Percentiles rank a stretch among this genome's conserved stretches.
Evolutionary conservation across 306 rosid genomes (phyloP).

Genomic region (Rosa multiflora): DNA sequence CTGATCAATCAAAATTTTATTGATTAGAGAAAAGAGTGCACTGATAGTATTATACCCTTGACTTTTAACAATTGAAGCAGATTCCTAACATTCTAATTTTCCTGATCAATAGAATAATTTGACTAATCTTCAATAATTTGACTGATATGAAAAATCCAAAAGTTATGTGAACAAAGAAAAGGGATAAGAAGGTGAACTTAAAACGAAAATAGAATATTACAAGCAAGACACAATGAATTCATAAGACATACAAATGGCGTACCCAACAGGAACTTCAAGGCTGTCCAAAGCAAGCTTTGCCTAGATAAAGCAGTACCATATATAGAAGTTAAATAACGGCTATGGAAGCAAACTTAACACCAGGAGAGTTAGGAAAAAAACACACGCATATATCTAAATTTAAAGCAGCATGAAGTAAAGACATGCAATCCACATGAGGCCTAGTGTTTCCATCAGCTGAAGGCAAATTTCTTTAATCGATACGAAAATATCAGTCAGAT

Average conservation of each 20-base stretch:
- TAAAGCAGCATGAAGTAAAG: neutral
- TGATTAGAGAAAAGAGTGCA: slow-evolving; percentile 17
- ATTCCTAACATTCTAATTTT: neutral
- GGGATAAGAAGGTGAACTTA: neutral
- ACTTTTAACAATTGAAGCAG: neutral
- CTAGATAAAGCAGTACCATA: slow-evolving; percentile 36
- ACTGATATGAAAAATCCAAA: neutral
- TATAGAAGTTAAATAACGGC: slow-evolving; percentile 2
- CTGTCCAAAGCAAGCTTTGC: slow-evolving; percentile 64
- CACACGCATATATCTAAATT: neutral
- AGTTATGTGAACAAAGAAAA: neutral
- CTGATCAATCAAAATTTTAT: slow-evolving; percentile 39
- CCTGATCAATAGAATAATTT: neutral
- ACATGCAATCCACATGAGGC: neutral
- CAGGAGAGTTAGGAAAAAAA: neutral
- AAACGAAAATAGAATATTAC: neutral
- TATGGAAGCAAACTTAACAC: neutral
- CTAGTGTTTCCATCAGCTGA: neutral
- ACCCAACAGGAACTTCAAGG: slow-evolving; percentile 95
- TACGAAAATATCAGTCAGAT: neutral
- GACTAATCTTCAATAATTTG: neutral
- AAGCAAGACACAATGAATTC: neutral
- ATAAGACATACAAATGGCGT: slow-evolving; percentile 21
- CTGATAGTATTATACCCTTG: neutral
- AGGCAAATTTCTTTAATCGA: neutral